phyloP scores from a whole-genome alignment of 2,329 filamentous ascomycete species.

The Bipolaris oryzae region DNA sequence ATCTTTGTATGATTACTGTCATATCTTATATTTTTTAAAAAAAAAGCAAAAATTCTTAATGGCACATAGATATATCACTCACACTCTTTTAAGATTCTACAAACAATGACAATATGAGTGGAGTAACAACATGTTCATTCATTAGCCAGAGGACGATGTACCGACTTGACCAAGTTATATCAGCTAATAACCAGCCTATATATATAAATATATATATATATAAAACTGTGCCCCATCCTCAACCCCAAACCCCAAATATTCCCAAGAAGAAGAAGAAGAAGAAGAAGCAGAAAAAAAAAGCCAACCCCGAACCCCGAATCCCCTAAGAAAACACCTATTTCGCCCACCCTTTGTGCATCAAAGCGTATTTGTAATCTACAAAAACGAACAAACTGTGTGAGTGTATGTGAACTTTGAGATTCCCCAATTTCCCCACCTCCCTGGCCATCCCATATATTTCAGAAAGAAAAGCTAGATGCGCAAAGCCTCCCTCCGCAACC shows the following conservation, averaged over 20 bases:
- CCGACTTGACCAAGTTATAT: not conserved
- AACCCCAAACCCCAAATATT: too few relatives aligned
- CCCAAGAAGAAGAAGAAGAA: too few relatives aligned
- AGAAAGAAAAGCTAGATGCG: too few relatives aligned
- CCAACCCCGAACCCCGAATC: too few relatives aligned
- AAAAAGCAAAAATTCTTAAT: too few relatives aligned
- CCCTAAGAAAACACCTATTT: not conserved
- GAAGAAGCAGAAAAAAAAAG: too few relatives aligned
- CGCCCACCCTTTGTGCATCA: not conserved
- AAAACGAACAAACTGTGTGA: not conserved
- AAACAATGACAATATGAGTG: not conserved
- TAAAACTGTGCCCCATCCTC: not conserved
- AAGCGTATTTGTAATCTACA: not conserved
- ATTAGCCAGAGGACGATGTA: not conserved
- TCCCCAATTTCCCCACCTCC: not conserved
- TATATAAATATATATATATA: not conserved
- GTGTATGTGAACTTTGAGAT: too few relatives aligned
- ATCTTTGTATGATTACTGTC: not conserved
- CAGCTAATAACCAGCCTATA: not conserved
- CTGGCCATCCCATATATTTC: conserved; percentile 3
- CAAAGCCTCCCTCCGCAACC: too few relatives aligned
- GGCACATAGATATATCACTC: too few relatives aligned
- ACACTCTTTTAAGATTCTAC: too few relatives aligned
- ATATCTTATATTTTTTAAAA: too few relatives aligned
- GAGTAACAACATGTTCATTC: conserved; percentile 8